Base-by-base conservation (phyloP, 345 rosid species). In the Acer yangbiense region DNA sequence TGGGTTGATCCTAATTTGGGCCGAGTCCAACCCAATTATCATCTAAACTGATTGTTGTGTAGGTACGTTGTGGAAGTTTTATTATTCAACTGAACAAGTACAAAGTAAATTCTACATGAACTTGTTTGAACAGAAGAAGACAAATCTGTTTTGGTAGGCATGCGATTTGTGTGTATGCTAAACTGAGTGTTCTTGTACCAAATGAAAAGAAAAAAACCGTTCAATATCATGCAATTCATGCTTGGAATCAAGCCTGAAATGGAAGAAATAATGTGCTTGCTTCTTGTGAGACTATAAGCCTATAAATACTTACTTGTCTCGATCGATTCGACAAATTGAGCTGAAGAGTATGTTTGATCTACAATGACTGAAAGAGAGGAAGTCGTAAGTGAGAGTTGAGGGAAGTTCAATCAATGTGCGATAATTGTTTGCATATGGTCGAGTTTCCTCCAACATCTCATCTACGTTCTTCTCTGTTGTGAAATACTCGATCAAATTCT, bases 361-460 rank as follows among this genome's bases (percentile, higher is more conserved):
- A 50, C 55, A 13, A 25, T 14, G 2, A 61, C 7, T 60, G 46
- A 13, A 44, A 41, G 21, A 43, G 7, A 12, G 41, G 44, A 32
- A 71, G 25, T 2, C 1, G 66, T 57, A 20, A 6, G n/a, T 74
- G 61, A 74, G 70, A 27, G 69, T 64, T 74, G 77, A 9, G 46
- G 68, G 69, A 44, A 63, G 7, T 9, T 27, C 20, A 44, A 62
- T 46, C 77, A 72, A 20, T 55, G 6, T 44, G 20, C 20, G 7
- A 46, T 12, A 27, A 6, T 16, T 55, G 8, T 9, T 9, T 18
- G 9, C 46, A 10, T 4, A 0, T 60, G 71, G 35, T 41, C 39
- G 21, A 52, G 65, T 62, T 77, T 62, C 69, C 80, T 62, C 75
- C 63, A 46, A 29, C 62, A 62, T 69, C 79, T 48, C 75, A 4